Base-by-base conservation (phyloP, 176 grass and related monocot genomes). In the Oryza coarctata region DNA sequence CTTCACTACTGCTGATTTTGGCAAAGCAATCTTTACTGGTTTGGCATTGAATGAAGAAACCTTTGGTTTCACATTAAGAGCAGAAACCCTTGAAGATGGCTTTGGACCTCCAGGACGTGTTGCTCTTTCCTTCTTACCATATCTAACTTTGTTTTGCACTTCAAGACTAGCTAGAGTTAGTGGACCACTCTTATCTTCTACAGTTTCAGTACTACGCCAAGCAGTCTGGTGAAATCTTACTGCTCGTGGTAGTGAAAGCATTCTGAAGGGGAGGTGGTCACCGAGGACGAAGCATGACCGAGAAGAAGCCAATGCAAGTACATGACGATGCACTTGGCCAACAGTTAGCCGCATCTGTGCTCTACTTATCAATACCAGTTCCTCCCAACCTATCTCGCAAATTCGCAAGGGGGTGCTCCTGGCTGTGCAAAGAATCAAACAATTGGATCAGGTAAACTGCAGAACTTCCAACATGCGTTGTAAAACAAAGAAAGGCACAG, bases 101-200 rank as follows among this genome's bases (percentile, higher is more conserved):
- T 75, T 94, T 0, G 27, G 47, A 49, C 63, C 84, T 78, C 72
- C 78, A 50, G 79, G 75, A 32, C 83, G 84, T 49, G 75, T 12
- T 18, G 35, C 44, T 77, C 80, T 90, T 70, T 92, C 86, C 64
- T 88, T 87, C 58, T 88, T 97, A 76, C 31, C 71, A 57, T 83
- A 87, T 26, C 65, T 70, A 63, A 58, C 57, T 75, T 74, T 92
- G 20, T 63, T 76, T 85, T 89, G 82, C 64, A 81, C 82, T 43
- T 89, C 85, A 17, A 97, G 78, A 73, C 78, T 97, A 47, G 86
- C 82, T 71, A 97, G 80, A 85, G 83, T 90, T 63, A 97, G 86
- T 8, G 38, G 33, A 29, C 73, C 29, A 31, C 23, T 73, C 4
- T 58, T 79, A 1, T 70, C 76, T 82, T 87, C 65, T 45, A 79